These are phyloP conservation scores for Paspalum notatum DNA, from an alignment of 176 grass and related monocot genomes.

Conservation along the genomic window DNA sequence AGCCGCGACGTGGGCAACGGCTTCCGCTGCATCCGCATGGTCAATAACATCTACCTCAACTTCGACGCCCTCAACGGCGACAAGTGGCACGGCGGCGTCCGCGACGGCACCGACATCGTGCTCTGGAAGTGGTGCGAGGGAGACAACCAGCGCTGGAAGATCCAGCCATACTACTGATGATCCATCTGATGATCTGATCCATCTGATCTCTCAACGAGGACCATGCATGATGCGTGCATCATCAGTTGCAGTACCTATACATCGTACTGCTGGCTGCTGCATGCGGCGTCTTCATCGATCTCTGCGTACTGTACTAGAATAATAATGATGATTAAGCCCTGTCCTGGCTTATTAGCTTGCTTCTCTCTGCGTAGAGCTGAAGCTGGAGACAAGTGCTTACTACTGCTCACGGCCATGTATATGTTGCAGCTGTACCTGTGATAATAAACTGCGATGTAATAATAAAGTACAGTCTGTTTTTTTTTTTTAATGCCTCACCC, in stretches of 20 bases:
- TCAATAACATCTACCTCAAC: conserved; percentile 82
- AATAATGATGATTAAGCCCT: neutral
- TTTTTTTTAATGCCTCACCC: too few relatives aligned
- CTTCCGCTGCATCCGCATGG: conserved; percentile 73
- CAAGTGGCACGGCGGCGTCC: conserved; percentile 77
- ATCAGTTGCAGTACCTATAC: too few relatives aligned
- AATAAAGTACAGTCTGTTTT: too few relatives aligned
- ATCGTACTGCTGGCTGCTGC: too few relatives aligned
- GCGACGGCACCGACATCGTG: conserved; percentile 65
- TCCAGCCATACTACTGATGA: conserved; percentile 36
- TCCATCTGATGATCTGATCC: neutral
- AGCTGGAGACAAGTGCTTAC: too few relatives aligned
- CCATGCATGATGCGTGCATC: too few relatives aligned
- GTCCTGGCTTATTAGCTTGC: neutral
- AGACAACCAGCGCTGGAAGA: conserved; percentile 92
- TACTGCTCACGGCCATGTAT: too few relatives aligned
- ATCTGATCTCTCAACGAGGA: neutral
- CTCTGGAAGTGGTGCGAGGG: conserved; percentile 97
- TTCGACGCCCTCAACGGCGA: conserved; percentile 72
- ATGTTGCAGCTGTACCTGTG: too few relatives aligned
- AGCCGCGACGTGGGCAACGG: conserved; percentile 65
- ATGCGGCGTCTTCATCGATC: neutral
- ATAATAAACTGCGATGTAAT: too few relatives aligned
- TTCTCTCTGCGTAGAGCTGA: too few relatives aligned
- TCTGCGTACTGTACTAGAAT: neutral